Evolutionary conservation across 2,329 filamentous ascomycete species (phyloP).

Genomic region (Mycosphaerella sp.): DNA sequence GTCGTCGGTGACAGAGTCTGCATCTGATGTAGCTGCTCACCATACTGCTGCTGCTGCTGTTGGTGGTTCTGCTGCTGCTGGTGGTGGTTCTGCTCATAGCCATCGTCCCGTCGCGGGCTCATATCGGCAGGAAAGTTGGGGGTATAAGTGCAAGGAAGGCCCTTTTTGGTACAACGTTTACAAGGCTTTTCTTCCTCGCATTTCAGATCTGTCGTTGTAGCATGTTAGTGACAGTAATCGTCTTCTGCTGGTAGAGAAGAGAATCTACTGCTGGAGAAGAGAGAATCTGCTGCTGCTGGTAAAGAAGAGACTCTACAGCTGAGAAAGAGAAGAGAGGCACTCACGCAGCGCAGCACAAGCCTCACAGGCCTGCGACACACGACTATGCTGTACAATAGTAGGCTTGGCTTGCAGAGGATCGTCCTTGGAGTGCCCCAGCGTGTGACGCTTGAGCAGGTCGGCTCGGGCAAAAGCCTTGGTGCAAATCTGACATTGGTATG

Average conservation of each 20-base stretch:
- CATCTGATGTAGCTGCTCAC: slow-evolving; percentile 13
- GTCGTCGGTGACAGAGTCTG: slow-evolving; percentile 9
- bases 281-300: too few species aligned
- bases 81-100: slow-evolving; percentile 18
- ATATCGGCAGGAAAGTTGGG: slow-evolving; percentile 22
- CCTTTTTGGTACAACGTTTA: slow-evolving; percentile 46
- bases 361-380: slow-evolving; percentile 48
- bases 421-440: slow-evolving; percentile 39
- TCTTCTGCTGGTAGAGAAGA: neutral
- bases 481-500: slow-evolving; percentile 42
- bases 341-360: slow-evolving; percentile 44
- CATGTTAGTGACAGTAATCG: too few species aligned
- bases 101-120: slow-evolving; percentile 17
- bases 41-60: slow-evolving; percentile 23
- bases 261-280: neutral
- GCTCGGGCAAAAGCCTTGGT: slow-evolving; percentile 44
- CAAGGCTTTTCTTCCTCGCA: slow-evolving; percentile 53
- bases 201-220: slow-evolving; percentile 37
- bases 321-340: neutral
- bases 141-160: slow-evolving; percentile 40
- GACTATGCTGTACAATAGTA: slow-evolving; percentile 32
- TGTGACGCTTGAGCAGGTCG: slow-evolving; percentile 49
- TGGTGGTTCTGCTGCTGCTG: slow-evolving; percentile 21
- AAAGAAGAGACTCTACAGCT: neutral
- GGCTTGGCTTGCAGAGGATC: slow-evolving; percentile 29